These are phyloP conservation scores for Linnemannia hyalina DNA, from an alignment of 192 early-diverging fungal species.

Conservation along the genomic window DNA sequence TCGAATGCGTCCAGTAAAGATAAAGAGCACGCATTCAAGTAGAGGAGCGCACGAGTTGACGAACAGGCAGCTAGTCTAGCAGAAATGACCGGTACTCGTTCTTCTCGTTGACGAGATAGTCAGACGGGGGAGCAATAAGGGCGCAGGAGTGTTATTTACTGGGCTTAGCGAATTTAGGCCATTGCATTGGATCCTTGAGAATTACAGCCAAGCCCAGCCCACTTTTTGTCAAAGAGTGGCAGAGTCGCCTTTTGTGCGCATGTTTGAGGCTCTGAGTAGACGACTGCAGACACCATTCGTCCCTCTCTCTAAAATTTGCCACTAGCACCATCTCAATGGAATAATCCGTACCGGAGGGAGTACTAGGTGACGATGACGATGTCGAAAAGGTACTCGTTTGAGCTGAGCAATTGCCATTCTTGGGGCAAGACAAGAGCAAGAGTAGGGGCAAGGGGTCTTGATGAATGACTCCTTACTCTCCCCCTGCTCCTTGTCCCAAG, in stretches of 20 bases:
- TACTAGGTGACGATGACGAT: background rate
- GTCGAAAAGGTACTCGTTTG: background rate
- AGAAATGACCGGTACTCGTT: too few species aligned
- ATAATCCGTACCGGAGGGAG: background rate
- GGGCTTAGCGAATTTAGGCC: too few species aligned
- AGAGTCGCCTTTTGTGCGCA: background rate
- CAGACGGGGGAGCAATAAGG: too few species aligned
- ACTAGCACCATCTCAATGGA: background rate
- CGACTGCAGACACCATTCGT: background rate
- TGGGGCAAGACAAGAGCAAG: too few species aligned
- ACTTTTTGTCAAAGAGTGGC: too few species aligned
- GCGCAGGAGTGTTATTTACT: too few species aligned
- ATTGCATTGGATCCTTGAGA: too few species aligned
- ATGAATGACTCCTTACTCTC: background rate
- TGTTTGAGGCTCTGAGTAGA: background rate
- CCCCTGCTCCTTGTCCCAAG: background rate
- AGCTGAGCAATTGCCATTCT: too few species aligned
- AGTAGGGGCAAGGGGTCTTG: background rate
- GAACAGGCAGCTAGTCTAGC: too few species aligned
- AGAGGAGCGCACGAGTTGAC: too few species aligned
- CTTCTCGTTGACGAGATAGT: too few species aligned
- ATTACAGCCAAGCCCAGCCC: background rate
- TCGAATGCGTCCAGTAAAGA: background rate
- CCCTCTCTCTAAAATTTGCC: background rate
- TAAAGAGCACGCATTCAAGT: too few species aligned